These are phyloP conservation scores for Tilletia horrida DNA, from an alignment of 1,284 basidiomycete genomes.

Conservation along the genomic window DNA sequence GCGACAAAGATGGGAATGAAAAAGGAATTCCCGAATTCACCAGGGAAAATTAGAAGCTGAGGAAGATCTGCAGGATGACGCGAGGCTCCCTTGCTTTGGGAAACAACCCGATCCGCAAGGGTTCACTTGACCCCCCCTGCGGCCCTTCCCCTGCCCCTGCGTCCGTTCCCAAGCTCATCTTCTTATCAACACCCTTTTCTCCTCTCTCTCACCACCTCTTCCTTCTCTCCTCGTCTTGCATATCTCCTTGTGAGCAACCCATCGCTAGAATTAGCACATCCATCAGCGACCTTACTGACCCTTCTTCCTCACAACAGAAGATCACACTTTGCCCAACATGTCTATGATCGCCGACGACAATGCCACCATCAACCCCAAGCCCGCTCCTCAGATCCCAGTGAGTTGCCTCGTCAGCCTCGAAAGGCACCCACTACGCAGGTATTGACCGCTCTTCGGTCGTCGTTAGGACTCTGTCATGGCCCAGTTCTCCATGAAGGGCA, in stretches of 20 bases:
- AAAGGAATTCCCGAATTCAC: too few species aligned
- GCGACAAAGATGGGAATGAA: too few species aligned
- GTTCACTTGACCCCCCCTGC: too few species aligned
- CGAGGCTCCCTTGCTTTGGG: not conserved
- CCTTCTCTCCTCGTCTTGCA: not conserved
- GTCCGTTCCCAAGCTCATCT: not conserved
- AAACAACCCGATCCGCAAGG: too few species aligned
- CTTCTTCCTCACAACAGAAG: not conserved
- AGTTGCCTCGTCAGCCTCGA: not conserved
- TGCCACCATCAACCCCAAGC: constrained; percentile 17
- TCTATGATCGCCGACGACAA: constrained; percentile 18
- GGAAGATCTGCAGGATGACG: constrained; percentile 7
- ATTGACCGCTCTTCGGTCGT: not conserved
- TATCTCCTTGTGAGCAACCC: not conserved
- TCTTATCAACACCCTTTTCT: not conserved
- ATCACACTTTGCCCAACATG: constrained; percentile 12
- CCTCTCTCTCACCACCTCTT: constrained; percentile 7
- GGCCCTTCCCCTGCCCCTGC: too few species aligned
- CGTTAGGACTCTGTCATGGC: constrained; percentile 17
- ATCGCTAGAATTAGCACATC: too few species aligned
- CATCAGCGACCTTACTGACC: not conserved
- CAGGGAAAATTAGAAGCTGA: not conserved
- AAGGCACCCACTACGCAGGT: not conserved
- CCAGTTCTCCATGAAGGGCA: constrained; percentile 49
- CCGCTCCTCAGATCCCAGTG: constrained; percentile 15